These are phyloP conservation scores for Prinsepia uniflora DNA, from an alignment of 306 rosid genomes.

Conservation along the genomic window DNA sequence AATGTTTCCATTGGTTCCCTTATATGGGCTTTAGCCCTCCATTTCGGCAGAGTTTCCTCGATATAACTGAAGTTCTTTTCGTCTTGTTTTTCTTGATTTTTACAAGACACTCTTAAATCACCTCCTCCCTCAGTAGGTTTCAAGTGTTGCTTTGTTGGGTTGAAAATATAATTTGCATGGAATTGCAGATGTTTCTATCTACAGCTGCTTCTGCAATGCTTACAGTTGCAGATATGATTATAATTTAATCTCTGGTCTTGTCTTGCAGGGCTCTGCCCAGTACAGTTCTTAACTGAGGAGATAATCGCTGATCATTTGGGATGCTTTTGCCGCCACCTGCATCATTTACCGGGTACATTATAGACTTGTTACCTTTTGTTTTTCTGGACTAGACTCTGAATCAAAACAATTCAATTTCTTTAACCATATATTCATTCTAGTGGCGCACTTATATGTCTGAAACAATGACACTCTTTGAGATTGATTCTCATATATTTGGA, in stretches of 20 bases:
- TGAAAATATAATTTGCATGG: background rate
- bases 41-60: background rate
- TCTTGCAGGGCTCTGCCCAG: slow-evolving; percentile 56
- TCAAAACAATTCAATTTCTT: slow-evolving; percentile 22
- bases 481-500: slow-evolving; percentile 21
- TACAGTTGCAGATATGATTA: background rate
- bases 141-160: background rate
- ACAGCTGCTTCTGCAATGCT: background rate
- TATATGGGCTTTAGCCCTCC: too few relatives aligned
- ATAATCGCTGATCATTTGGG: slow-evolving; percentile 44
- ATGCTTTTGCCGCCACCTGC: slow-evolving; percentile 20
- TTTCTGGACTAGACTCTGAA: slow-evolving; percentile 24
- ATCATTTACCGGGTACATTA: slow-evolving; percentile 28
- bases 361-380: slow-evolving; percentile 25
- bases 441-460: slow-evolving; percentile 18
- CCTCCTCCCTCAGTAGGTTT: background rate
- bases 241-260: slow-evolving; percentile 28
- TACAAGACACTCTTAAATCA: background rate
- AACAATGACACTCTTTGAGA: slow-evolving; percentile 20
- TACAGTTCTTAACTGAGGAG: slow-evolving; percentile 45
- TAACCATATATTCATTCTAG: slow-evolving; percentile 14
- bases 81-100: background rate
- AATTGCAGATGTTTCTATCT: background rate
- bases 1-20: background rate
- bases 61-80: background rate